Conservation (phyloP, 345 rosid species). For the Laguncularia racemosa region DNA sequence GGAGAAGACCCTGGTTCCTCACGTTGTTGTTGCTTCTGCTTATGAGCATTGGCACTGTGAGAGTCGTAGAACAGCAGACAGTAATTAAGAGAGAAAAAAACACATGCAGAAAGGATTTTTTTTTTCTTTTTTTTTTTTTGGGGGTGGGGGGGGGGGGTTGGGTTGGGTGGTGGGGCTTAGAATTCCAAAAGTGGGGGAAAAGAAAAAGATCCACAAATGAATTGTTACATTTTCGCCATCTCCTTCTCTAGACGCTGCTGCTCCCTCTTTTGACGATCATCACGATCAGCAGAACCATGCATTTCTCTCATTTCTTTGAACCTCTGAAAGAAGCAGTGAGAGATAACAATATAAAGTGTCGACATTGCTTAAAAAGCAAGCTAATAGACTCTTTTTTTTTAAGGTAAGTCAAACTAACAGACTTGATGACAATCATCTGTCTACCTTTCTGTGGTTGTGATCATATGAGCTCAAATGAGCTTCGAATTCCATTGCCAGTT, state of each 20-base stretch:
- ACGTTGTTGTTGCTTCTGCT: conserved; percentile 45
- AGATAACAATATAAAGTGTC: neutral
- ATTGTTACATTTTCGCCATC: conserved; percentile 59
- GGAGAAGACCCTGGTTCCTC: conserved; percentile 39
- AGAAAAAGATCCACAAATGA: neutral
- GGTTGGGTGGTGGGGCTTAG: too few relatives aligned
- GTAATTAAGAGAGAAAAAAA: neutral
- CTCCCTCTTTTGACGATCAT: conserved; percentile 85
- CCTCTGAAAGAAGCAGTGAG: conserved; percentile 41
- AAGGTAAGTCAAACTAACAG: neutral
- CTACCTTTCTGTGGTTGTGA: conserved; percentile 98
- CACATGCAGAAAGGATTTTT: conserved; percentile 5
- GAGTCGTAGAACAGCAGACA: neutral
- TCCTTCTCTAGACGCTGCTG: conserved; percentile 85
- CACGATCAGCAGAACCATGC: conserved; percentile 84
- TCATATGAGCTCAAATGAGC: conserved; percentile 92
- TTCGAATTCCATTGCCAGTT: conserved; percentile 94
- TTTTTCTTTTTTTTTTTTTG: too few relatives aligned
- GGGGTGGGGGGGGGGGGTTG: too few relatives aligned
- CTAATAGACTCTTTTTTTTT: neutral
- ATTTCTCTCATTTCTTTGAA: conserved; percentile 96
- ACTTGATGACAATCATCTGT: neutral
- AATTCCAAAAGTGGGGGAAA: neutral
- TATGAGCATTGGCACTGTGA: conserved; percentile 79
- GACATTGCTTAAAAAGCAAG: neutral